These are phyloP conservation scores for Triticum monococcum DNA, from an alignment of 176 grass and related monocot species.

Conservation along the genomic window DNA sequence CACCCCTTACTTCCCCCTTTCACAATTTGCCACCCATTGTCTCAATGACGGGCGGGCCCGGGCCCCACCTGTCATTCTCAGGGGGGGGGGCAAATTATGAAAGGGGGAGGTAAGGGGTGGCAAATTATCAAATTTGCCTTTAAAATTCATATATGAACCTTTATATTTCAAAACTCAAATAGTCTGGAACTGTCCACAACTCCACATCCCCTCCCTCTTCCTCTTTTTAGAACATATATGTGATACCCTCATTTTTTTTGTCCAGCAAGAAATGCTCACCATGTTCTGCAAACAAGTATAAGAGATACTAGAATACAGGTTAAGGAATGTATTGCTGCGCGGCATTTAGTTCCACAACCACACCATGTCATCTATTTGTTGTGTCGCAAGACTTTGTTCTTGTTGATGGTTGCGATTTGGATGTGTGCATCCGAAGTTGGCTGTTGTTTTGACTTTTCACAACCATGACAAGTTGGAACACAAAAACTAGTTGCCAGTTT, in stretches of 20 bases:
- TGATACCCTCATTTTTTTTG: not conserved
- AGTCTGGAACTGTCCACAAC: not conserved
- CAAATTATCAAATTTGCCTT: too few relatives aligned
- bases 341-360: slow-evolving; percentile 4
- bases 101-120: too few relatives aligned
- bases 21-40: too few relatives aligned
- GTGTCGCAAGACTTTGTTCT: not conserved
- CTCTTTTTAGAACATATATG: not conserved
- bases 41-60: too few relatives aligned
- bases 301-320: slow-evolving; percentile 7
- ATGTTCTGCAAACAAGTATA: slow-evolving; percentile 1
- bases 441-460: not conserved
- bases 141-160: slow-evolving; percentile 1
- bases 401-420: not conserved
- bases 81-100: too few relatives aligned
- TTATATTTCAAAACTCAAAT: slow-evolving; percentile 5
- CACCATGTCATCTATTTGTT: not conserved
- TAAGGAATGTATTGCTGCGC: not conserved
- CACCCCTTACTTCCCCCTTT: too few relatives aligned
- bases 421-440: not conserved
- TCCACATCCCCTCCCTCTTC: not conserved
- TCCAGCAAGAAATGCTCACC: slow-evolving; percentile 13
- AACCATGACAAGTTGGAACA: not conserved
- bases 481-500: not conserved
- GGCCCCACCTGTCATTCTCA: too few relatives aligned